Conservation (phyloP, 306 rosid species). For the Ceratonia siliqua region DNA sequence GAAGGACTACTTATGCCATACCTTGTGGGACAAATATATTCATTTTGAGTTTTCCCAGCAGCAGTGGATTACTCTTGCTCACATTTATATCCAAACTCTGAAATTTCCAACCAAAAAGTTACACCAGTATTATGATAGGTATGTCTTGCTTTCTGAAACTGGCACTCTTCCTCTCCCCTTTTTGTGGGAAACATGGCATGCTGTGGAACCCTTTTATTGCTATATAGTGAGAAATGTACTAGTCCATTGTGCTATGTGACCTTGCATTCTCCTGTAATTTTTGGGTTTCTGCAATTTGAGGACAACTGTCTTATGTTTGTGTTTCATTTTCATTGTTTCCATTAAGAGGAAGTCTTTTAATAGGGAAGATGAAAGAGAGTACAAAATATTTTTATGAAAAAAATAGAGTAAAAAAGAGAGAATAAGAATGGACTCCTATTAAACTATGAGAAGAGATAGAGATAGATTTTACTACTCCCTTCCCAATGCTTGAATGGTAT, state of each 20-base stretch:
- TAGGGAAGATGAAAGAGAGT: background rate
- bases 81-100: slow-evolving; percentile 74
- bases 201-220: background rate
- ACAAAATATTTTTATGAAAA: background rate
- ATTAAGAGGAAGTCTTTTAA: background rate
- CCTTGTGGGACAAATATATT: slow-evolving; percentile 87
- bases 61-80: slow-evolving; percentile 74
- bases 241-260: background rate
- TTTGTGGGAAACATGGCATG: background rate
- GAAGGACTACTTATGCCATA: slow-evolving; percentile 76
- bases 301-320: background rate
- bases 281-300: background rate
- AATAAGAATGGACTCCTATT: background rate
- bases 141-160: slow-evolving; percentile 21
- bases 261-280: background rate
- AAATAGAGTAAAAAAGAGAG: background rate
- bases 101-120: slow-evolving; percentile 84
- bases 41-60: slow-evolving; percentile 81
- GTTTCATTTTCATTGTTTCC: background rate
- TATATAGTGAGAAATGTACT: background rate
- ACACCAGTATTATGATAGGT: slow-evolving; percentile 68
- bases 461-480: background rate
- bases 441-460: background rate
- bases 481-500: no score
- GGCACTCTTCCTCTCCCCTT: background rate